Evolutionary conservation across 345 rosid species (phyloP).

Genomic region (Eucalyptus paniculata): DNA sequence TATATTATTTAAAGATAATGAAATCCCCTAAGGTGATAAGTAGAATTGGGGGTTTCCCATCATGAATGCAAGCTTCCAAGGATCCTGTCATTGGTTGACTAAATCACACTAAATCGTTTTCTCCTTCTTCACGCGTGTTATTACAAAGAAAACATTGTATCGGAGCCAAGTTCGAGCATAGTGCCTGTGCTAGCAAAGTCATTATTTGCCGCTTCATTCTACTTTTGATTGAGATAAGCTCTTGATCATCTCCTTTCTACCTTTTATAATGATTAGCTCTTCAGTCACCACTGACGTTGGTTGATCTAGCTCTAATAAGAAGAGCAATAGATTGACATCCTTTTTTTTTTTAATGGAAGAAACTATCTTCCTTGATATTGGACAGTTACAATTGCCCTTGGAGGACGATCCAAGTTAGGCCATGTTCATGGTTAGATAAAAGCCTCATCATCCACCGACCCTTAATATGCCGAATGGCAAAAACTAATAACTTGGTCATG

Average conservation of each 20-base stretch:
- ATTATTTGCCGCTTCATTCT: background rate
- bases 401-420: background rate
- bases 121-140: background rate
- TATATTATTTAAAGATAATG: background rate
- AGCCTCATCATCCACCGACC: background rate
- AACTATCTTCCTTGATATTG: background rate
- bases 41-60: background rate
- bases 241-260: background rate
- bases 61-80: background rate
- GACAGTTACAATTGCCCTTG: background rate
- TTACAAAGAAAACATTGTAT: background rate
- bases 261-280: background rate
- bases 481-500: background rate
- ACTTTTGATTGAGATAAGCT: background rate
- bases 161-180: background rate
- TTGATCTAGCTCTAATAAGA: background rate
- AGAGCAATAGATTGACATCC: background rate
- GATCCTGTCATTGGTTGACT: background rate
- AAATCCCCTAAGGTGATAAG: background rate
- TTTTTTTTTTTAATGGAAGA: background rate
- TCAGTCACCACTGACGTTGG: accelerated
- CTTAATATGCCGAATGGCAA: background rate
- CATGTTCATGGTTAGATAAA: background rate
- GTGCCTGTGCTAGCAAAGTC: background rate
- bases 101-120: background rate